Percentiles rank a stretch among this genome's conserved stretches.
phyloP scores from a whole-genome alignment of 129 eudicot genomes.

The Deinandra increscens region DNA sequence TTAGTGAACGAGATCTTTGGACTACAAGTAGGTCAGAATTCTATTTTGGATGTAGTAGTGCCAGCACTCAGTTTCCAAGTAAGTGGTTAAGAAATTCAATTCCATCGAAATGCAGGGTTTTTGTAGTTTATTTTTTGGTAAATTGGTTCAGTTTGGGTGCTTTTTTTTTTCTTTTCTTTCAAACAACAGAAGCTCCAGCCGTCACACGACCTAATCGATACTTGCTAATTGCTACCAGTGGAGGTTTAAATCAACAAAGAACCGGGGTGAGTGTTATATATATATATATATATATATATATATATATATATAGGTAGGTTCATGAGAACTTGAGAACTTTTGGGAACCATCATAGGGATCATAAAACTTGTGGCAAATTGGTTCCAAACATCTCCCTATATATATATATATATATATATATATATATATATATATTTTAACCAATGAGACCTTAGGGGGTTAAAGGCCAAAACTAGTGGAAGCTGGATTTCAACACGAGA shows the following conservation, averaged over 20 bases:
- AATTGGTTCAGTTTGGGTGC: slow-evolving; percentile 8
- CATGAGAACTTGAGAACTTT: too few relatives aligned
- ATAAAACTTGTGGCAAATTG: too few relatives aligned
- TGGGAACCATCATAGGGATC: too few relatives aligned
- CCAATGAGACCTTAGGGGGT: too few relatives aligned
- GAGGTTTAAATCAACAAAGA: slow-evolving; percentile 96
- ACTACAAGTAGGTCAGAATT: slow-evolving; percentile 48
- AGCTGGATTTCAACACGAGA: too few relatives aligned
- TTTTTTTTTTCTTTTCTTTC: slow-evolving; percentile 16
- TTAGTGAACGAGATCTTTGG: slow-evolving; percentile 56
- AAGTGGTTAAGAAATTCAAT: slow-evolving; percentile 14
- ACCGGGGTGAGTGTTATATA: slow-evolving; percentile 73
- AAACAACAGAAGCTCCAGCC: slow-evolving; percentile 51
- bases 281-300: too few relatives aligned
- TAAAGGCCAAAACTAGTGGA: too few relatives aligned
- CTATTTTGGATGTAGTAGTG: slow-evolving; percentile 78
- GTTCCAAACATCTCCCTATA: too few relatives aligned
- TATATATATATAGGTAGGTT: too few relatives aligned
- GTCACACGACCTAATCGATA: slow-evolving; percentile 63
- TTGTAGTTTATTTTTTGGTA: background rate
- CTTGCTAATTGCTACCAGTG: slow-evolving; percentile 82
- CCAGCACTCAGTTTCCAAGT: slow-evolving; percentile 76
- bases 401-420: too few relatives aligned
- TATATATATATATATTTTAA: too few relatives aligned
- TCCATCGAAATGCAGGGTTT: background rate